phyloP scores from a whole-genome alignment of 2,329 filamentous ascomycete species.

The Aspergillus quadrilineatus region DNA sequence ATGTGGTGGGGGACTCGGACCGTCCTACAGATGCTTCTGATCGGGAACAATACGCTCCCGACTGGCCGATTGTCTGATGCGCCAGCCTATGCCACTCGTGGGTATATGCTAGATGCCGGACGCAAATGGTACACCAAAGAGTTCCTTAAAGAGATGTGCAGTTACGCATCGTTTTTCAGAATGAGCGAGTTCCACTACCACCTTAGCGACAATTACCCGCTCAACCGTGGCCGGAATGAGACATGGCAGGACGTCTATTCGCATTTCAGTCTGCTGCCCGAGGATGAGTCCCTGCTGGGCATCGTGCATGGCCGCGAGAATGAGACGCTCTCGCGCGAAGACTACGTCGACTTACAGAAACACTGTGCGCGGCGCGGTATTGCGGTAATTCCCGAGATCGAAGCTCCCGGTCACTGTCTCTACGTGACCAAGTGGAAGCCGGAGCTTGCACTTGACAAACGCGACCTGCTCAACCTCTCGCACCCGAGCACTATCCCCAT shows the following conservation, averaged over 20 bases:
- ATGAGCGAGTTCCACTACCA: conserved; percentile 61
- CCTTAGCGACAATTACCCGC: conserved; percentile 58
- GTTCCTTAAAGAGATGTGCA: conserved; percentile 58
- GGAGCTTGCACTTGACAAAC: conserved; percentile 51
- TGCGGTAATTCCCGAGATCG: conserved; percentile 60
- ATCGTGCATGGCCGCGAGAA: conserved; percentile 51
- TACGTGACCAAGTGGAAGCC: conserved; percentile 61
- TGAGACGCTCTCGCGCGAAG: conserved; percentile 54
- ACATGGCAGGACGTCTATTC: conserved; percentile 54
- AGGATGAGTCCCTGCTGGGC: conserved; percentile 46
- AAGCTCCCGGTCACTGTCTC: conserved; percentile 58
- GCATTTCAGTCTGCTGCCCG: conserved; percentile 56
- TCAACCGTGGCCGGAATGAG: conserved; percentile 49
- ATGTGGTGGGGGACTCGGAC: conserved; percentile 61
- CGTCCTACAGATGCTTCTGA: conserved; percentile 51
- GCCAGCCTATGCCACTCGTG: conserved; percentile 53
- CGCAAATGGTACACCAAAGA: conserved; percentile 57
- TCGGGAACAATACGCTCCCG: conserved; percentile 40
- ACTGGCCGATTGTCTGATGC: conserved; percentile 49
- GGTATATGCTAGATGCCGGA: conserved; percentile 54
- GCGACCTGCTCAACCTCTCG: conserved; percentile 56
- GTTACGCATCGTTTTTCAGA: conserved; percentile 62
- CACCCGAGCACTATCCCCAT: conserved; percentile 56
- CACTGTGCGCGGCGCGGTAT: conserved; percentile 57
- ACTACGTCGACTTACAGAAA: conserved; percentile 55